Evolutionary conservation across 2,329 filamentous ascomycete genomes (phyloP), one percentile per base, ranked within the genome.

Genomic region (Penicillium psychrosexuale): DNA sequence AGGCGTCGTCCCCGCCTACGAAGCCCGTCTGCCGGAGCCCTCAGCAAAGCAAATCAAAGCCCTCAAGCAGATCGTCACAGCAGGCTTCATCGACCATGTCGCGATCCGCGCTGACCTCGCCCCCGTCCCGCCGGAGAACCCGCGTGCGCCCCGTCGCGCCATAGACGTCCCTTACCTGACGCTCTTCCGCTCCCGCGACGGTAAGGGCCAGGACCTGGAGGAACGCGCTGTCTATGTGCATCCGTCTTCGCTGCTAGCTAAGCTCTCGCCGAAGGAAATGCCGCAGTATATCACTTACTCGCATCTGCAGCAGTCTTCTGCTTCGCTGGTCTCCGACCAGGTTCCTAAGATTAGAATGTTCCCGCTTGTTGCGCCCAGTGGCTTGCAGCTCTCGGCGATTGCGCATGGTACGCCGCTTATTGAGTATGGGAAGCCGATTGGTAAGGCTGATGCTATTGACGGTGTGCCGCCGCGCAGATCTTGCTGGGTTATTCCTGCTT

Each of bases 161-260:
- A 95, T 94, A 61, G 91, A 97, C 63, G 89, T 97, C 3, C 89
- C 93, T 0, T 99, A 97, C 69, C 73, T 96, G 7, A 91, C 94
- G 0, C 84, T 99, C 5, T 84, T 92, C 62, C 86, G 91, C 78
- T 90, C 57, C 70, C 69, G 84, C 40, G 67, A 78, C 19, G 69
- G 72, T 1, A 67, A 69, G 12, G 66, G 69, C 19, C 72, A 78
- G 15, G 76, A 78, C 15, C 69, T 78, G 12, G 64, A 80, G 30
- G 85, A 89, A 50, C 81, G 82, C 52, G 85, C 87, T 31, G 91
- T 97, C 2, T 97, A 89, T 69, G 84, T 97, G 42, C 94, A 97
- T 70, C 91, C 94, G 0, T 84, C 88, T 0, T 96, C 91, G 1
- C 80, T 91, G 3, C 82, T 99, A 8, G 84, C 93, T 37, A 81